phyloP scores from a whole-genome alignment of 2,329 filamentous ascomycete genomes.

The Penicillium sp. region DNA sequence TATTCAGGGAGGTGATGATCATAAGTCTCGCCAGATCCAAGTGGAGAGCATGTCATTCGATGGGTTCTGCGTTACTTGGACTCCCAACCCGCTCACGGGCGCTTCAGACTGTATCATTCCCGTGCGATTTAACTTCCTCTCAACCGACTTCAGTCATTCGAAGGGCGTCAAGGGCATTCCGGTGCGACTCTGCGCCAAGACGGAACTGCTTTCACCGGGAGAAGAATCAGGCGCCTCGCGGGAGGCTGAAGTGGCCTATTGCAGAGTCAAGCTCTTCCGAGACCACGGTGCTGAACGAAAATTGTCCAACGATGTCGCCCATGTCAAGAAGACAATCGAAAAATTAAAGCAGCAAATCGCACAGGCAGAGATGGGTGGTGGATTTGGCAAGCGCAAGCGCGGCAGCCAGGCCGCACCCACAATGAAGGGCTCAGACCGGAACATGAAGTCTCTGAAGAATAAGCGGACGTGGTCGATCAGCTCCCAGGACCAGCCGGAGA shows the following conservation, averaged over 20 bases:
- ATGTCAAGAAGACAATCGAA: slow-evolving; percentile 95
- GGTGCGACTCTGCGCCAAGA: slow-evolving; percentile 89
- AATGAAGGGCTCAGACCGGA: slow-evolving; percentile 53
- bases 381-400: slow-evolving; percentile 61
- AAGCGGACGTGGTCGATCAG: slow-evolving; percentile 95
- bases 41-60: slow-evolving; percentile 81
- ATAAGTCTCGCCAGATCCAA: slow-evolving; percentile 63
- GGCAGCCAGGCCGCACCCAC: slow-evolving; percentile 52
- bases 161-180: slow-evolving; percentile 98
- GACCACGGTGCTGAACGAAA: slow-evolving; percentile 96
- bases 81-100: slow-evolving; percentile 63
- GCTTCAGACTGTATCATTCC: slow-evolving; percentile 77
- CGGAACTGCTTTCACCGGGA: slow-evolving; percentile 62
- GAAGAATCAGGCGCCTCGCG: slow-evolving; percentile 36
- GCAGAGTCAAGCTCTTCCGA: slow-evolving; percentile 95
- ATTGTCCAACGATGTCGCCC: slow-evolving; percentile 87
- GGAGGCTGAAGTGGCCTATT: slow-evolving; percentile 78
- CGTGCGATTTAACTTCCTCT: slow-evolving; percentile 96
- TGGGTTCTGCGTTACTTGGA: slow-evolving; percentile 90
- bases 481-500: slow-evolving; percentile 55
- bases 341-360: slow-evolving; percentile 92
- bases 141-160: slow-evolving; percentile 97
- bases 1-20: slow-evolving; percentile 54
- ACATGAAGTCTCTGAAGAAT: slow-evolving; percentile 77
- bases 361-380: slow-evolving; percentile 64